phyloP scores from a whole-genome alignment of 768 basidiomycete genomes.

The Melanogaster broomeanus region DNA sequence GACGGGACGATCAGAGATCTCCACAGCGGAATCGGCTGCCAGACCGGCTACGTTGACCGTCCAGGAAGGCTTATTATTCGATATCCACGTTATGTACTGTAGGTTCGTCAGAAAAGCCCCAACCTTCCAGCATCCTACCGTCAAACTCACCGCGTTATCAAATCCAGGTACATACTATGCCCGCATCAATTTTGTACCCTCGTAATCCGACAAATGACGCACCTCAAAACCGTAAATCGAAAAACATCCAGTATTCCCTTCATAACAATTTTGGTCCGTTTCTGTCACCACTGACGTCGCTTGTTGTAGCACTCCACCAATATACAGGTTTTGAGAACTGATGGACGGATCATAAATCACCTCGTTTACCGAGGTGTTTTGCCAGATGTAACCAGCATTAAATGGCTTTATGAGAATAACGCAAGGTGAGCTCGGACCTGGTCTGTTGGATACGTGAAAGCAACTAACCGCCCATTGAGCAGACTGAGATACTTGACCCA shows the following conservation, averaged over 20 bases:
- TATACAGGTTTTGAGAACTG: slow-evolving; percentile 60
- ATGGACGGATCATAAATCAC: slow-evolving; percentile 56
- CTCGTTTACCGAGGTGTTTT: slow-evolving; percentile 59
- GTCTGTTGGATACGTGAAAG: slow-evolving; percentile 6
- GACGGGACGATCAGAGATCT: slow-evolving; percentile 69
- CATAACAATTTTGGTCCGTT: slow-evolving; percentile 74
- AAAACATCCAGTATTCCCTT: slow-evolving; percentile 58
- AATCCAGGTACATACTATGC: slow-evolving; percentile 52
- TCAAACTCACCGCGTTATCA: slow-evolving; percentile 55
- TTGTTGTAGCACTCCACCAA: slow-evolving; percentile 74
- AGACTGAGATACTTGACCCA: slow-evolving; percentile 75
- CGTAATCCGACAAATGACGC: slow-evolving; percentile 10
- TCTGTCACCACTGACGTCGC: slow-evolving; percentile 71
- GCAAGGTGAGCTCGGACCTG: neutral
- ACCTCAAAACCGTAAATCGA: slow-evolving; percentile 82
- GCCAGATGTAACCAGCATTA: slow-evolving; percentile 70
- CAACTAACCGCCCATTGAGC: slow-evolving; percentile 77
- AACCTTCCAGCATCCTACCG: neutral
- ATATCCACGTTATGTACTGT: slow-evolving; percentile 87
- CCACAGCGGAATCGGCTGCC: slow-evolving; percentile 55
- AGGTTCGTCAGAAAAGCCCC: neutral
- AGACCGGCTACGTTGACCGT: slow-evolving; percentile 70
- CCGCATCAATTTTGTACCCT: neutral
- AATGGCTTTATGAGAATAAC: slow-evolving; percentile 55
- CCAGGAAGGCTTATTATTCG: slow-evolving; percentile 69